Percentiles rank a stretch among this genome's conserved stretches.
phyloP scores from a whole-genome alignment of 306 rosid species.

The Quercus mongolica region DNA sequence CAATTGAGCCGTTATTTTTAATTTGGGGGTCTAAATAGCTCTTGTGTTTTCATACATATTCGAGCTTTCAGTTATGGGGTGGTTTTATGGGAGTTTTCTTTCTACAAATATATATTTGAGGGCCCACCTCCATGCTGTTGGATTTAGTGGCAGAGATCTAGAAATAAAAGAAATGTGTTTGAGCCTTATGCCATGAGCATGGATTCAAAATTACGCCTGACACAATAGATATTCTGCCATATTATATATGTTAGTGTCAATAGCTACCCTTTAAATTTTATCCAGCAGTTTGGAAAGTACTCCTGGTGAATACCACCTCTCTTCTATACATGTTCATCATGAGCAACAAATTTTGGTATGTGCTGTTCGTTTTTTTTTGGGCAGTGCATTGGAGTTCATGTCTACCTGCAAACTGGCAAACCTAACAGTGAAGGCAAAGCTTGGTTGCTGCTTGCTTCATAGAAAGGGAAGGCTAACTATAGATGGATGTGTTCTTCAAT shows the following conservation, averaged over 20 bases:
- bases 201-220: not conserved
- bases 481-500: conserved; percentile 83
- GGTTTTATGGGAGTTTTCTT: conserved; percentile 12
- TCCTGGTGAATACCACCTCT: not conserved
- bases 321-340: conserved; percentile 3
- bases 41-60: too few relatives aligned
- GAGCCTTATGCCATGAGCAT: conserved; percentile 3
- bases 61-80: not conserved
- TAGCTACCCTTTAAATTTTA: not conserved
- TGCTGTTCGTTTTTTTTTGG: conserved; percentile 32
- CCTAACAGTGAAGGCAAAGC: conserved; percentile 85
- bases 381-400: conserved; percentile 88
- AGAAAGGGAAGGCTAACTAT: conserved; percentile 80
- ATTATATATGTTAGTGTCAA: not conserved
- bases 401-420: conserved; percentile 87
- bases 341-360: conserved; percentile 24
- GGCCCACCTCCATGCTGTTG: conserved; percentile 39
- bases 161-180: conserved; percentile 6
- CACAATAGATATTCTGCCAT: not conserved
- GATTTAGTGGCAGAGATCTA: conserved; percentile 16
- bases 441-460: conserved; percentile 90
- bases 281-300: conserved; percentile 30
- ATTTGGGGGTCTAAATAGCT: too few relatives aligned
- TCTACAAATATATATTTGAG: not conserved
- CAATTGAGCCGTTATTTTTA: too few relatives aligned